Evolutionary conservation across 2,329 filamentous ascomycete genomes (phyloP), one percentile per base, ranked within the genome.

Genomic region (Fusarium sp.): DNA sequence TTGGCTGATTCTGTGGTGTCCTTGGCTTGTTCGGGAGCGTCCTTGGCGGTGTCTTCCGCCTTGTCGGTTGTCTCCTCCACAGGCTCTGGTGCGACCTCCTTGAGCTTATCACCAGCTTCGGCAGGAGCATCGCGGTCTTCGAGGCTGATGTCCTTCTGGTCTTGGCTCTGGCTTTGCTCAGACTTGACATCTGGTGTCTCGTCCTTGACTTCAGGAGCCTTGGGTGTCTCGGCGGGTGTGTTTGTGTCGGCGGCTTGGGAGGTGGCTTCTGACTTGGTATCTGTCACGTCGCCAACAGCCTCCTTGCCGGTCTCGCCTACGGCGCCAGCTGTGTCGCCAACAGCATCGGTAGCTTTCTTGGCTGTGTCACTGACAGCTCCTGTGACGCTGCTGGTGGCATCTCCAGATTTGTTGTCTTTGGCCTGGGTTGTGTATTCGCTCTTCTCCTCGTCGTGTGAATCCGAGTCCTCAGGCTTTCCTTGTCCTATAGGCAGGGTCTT

Each of bases 341-440:
- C 63, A 36, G 63, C 46, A 24, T 20, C 56, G 24, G 62, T 66
- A 1, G 49, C 62, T 48, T 49, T 49, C 4, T 50, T 51, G 19
- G 40, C 51, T 3, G 64, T 55, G 17, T 68, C 21, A 11, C 63
- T 54, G 7, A 67, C n/a, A 15, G 54, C 28, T 4, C 63, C 52
- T 17, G 65, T 45, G 21, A 68, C 32, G 42, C 65, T 53, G 11
- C 66, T 40, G 17, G 64, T 17, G 21, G 66, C 40, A 32, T 43
- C 55, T 24, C 70, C 69, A 4, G 74, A 69, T 19, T 77, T 73
- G 56, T 80, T 66, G 50, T 80, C 65, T 51, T 78, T 65, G 2
- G 70, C 58, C 28, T 80, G 76, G 4, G 80, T 80, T 6, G 80
- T 76, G 26, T 81, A 80, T 51, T 83, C 81, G 23, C 78, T 77